These are phyloP conservation scores for Salmacisia buchloeana DNA, from an alignment of 1,284 basidiomycete genomes.

Conservation along the genomic window DNA sequence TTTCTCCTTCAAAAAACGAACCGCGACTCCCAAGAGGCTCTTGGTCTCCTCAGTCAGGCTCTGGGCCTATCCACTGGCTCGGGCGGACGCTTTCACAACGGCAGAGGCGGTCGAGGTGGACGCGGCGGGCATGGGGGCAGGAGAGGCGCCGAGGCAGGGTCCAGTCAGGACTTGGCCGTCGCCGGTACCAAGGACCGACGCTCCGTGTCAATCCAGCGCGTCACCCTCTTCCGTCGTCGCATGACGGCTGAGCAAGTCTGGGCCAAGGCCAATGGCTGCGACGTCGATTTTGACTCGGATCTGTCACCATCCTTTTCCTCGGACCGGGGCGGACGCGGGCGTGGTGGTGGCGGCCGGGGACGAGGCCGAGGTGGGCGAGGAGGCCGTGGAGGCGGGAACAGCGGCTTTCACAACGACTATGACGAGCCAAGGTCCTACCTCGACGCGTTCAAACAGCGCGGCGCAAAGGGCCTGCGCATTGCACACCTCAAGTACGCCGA, in stretches of 20 bases:
- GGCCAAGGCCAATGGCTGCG: conserved; percentile 59
- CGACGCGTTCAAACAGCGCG: not conserved
- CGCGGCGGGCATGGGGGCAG: conserved; percentile 20
- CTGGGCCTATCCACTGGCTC: conserved; percentile 43
- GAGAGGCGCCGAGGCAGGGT: conserved; percentile 17
- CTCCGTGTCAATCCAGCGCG: conserved; percentile 87
- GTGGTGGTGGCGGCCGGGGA: conserved; percentile 56
- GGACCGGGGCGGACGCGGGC: not conserved
- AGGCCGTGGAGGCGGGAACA: conserved; percentile 19
- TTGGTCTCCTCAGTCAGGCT: conserved; percentile 64
- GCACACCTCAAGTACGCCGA: conserved; percentile 81
- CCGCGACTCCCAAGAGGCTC: conserved; percentile 90
- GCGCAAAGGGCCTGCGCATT: conserved; percentile 65
- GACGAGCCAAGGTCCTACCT: not conserved
- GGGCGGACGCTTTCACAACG: conserved; percentile 1
- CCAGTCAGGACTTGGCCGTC: conserved; percentile 69
- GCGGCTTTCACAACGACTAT: not conserved
- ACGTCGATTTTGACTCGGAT: conserved; percentile 26
- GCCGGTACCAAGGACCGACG: conserved; percentile 98
- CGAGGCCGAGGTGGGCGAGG: conserved; percentile 53
- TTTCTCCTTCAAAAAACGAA: conserved; percentile 97
- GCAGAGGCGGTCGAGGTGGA: conserved; percentile 17
- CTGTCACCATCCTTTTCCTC: not conserved
- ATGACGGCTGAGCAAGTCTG: conserved; percentile 75
- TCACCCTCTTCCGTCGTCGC: conserved; percentile 72